These are phyloP conservation scores for Colletotrichum sp. DNA, from an alignment of 2,329 filamentous ascomycete genomes.

Conservation along the genomic window DNA sequence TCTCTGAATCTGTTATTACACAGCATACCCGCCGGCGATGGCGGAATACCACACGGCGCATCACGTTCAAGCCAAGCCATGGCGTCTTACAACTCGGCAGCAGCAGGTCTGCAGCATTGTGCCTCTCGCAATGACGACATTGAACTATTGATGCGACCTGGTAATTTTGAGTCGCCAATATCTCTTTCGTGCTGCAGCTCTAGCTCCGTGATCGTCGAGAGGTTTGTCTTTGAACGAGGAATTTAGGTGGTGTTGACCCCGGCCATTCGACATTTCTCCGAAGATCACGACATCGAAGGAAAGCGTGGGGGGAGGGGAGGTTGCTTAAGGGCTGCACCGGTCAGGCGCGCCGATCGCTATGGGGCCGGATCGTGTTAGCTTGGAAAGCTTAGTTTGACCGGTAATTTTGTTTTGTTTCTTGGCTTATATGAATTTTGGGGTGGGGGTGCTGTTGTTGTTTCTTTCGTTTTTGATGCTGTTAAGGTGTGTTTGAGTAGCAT, in stretches of 20 bases:
- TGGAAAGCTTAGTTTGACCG: neutral
- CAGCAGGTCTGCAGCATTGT: neutral
- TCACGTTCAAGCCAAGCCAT: neutral
- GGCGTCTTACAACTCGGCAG: neutral
- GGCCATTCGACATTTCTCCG: slow-evolving; percentile 18
- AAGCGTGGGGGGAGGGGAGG: slow-evolving; percentile 1
- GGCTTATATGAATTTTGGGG: neutral
- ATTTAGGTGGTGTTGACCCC: neutral
- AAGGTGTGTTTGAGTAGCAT: neutral
- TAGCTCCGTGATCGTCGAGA: neutral
- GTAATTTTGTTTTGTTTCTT: neutral
- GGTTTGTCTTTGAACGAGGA: neutral
- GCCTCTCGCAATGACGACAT: slow-evolving; percentile 14
- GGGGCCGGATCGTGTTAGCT: neutral
- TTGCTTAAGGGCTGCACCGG: neutral
- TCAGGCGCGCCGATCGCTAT: neutral
- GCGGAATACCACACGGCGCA: neutral
- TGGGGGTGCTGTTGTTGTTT: neutral
- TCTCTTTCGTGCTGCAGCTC: neutral
- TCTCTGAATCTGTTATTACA: neutral
- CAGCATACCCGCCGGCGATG: neutral
- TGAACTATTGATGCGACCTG: neutral
- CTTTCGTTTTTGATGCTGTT: neutral
- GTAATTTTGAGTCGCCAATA: neutral
- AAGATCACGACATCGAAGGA: slow-evolving; percentile 16